Evolutionary conservation across 192 early-diverging fungal species (phyloP).

Genomic region (Tieghemiomyces parasiticus): DNA sequence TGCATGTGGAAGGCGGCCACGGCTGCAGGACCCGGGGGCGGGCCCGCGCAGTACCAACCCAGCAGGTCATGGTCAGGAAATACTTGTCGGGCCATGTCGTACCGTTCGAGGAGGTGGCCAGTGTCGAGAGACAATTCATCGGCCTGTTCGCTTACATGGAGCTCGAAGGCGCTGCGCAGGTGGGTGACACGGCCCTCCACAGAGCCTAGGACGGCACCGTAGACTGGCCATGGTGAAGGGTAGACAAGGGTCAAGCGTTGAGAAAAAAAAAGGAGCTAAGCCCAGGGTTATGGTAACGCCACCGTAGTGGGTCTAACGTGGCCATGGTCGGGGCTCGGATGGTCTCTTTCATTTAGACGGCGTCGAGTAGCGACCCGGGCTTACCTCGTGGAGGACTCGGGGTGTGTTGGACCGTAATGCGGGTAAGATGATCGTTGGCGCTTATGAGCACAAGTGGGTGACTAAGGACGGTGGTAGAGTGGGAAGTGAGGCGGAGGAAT

Average conservation of each 20-base stretch:
- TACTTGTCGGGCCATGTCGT: not conserved
- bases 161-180: not conserved
- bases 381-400: not conserved
- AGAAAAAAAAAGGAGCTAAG: not conserved
- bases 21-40: not conserved
- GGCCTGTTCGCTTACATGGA: too few species aligned
- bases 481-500: too few species aligned
- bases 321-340: not conserved
- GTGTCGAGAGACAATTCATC: not conserved
- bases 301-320: not conserved
- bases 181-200: not conserved
- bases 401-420: not conserved
- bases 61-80: not conserved
- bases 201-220: not conserved
- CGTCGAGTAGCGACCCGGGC: not conserved
- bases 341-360: not conserved
- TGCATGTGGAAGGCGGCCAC: not conserved
- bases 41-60: conserved; percentile 2
- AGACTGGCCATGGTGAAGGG: not conserved
- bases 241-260: not conserved
- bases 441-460: not conserved
- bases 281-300: not conserved
- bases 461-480: not conserved
- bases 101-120: not conserved
- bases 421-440: not conserved